A percentile compares a stretch with the other conserved stretches of the same genome.
phyloP scores from a whole-genome alignment of 805 yeast genomes.

The Tetrapisispora iriomotensis region DNA sequence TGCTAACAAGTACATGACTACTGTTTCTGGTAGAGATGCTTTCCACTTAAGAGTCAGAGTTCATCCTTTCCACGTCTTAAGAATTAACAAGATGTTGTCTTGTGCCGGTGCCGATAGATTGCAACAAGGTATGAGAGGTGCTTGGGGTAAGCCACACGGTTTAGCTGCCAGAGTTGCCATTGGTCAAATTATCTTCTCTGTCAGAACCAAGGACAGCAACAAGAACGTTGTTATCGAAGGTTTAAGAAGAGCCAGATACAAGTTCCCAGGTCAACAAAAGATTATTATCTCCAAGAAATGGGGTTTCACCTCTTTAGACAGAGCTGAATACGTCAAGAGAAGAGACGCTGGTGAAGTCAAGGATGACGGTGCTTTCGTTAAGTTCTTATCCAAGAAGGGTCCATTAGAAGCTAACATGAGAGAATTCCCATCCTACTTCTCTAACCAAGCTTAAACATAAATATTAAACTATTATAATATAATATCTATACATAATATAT shows the following conservation, averaged over 20 bases:
- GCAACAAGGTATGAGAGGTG: constrained; percentile 99
- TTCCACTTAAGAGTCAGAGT: constrained; percentile 99
- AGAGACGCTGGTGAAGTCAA: constrained; percentile 97
- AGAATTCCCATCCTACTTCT: constrained; percentile 82
- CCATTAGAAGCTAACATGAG: constrained; percentile 82
- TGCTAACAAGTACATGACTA: constrained; percentile 99
- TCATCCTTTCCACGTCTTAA: constrained; percentile 99
- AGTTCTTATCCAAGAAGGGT: constrained; percentile 97
- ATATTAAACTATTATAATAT: background rate
- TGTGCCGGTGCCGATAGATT: constrained; percentile 99
- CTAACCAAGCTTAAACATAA: constrained; percentile 33
- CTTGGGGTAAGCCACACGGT: constrained; percentile 99
- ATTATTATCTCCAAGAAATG: constrained; percentile 98
- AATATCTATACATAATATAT: background rate
- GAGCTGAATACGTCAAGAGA: constrained; percentile 90
- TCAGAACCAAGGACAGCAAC: constrained; percentile 97
- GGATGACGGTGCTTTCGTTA: constrained; percentile 99
- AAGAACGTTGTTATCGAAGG: constrained; percentile 97
- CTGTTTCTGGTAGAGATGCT: constrained; percentile 94
- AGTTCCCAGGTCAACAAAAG: constrained; percentile 99
- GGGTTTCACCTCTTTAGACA: constrained; percentile 99
- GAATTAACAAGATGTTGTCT: constrained; percentile 99
- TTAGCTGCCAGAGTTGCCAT: constrained; percentile 98
- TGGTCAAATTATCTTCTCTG: constrained; percentile 96
- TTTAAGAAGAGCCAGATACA: constrained; percentile 99